Conservation (phyloP, 768 basidiomycete species). For the Rhodotorula paludigena region DNA sequence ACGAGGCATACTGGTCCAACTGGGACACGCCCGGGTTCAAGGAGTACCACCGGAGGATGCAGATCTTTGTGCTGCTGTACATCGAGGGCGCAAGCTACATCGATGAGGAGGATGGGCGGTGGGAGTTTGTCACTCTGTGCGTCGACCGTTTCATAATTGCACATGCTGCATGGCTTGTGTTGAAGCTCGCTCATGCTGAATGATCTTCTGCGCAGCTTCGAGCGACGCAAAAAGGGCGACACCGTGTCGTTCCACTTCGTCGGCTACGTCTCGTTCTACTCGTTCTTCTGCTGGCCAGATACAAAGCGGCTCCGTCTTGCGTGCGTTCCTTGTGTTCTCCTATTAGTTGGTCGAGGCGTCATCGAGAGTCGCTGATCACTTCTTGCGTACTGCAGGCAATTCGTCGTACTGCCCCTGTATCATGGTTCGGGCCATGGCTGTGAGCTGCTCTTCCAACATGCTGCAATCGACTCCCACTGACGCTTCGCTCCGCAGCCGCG, state of each 20-base stretch:
- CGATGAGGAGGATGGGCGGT: slow-evolving; percentile 82
- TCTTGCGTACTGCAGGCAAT: slow-evolving; percentile 62
- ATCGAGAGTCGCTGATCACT: not conserved
- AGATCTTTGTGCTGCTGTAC: slow-evolving; percentile 86
- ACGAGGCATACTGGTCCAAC: slow-evolving; percentile 85
- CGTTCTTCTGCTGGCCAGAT: slow-evolving; percentile 94
- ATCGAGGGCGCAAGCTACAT: slow-evolving; percentile 96
- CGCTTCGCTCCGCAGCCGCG: slow-evolving; percentile 56
- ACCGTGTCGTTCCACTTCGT: slow-evolving; percentile 76
- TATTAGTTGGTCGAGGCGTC: not conserved
- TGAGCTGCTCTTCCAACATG: slow-evolving; percentile 44
- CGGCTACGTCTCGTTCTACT: slow-evolving; percentile 89
- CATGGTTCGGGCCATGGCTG: slow-evolving; percentile 87
- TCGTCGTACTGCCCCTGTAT: slow-evolving; percentile 84
- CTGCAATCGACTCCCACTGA: slow-evolving; percentile 11
- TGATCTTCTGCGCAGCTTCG: slow-evolving; percentile 57
- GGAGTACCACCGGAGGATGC: slow-evolving; percentile 87
- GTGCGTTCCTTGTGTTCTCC: slow-evolving; percentile 49
- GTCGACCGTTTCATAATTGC: slow-evolving; percentile 45
- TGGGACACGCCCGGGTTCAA: slow-evolving; percentile 81
- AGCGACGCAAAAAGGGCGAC: slow-evolving; percentile 65
- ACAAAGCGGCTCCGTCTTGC: slow-evolving; percentile 78
- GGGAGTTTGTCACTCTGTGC: slow-evolving; percentile 87
- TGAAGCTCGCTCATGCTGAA: not conserved
- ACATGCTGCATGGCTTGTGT: no score